Evolutionary conservation across 441 rosid genomes (phyloP), one percentile per base, ranked within the genome.

Genomic region (Adansonia madagascariensis): DNA sequence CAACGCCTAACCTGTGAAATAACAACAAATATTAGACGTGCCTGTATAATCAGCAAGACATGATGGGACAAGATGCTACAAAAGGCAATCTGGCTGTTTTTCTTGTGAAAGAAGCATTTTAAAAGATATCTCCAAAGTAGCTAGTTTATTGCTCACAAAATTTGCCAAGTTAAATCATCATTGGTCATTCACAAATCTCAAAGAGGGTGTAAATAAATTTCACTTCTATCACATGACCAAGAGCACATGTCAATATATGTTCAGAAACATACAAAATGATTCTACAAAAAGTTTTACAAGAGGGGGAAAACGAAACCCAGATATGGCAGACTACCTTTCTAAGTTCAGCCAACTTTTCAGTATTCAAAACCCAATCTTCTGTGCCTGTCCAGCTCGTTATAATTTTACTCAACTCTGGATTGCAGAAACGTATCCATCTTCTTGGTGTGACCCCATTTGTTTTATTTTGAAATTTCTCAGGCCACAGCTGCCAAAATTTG

Each of bases 361-460:
- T 90, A 49, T 89, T 81, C 61, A 91, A 81, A 80, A 91, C 91
- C 99, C 99, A 95, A 65, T 95, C 97, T 73, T 92, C 93, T 44
- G 92, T 85, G 65, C 97, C 97, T 59, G 83, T 87, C 98, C 98
- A 91, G 46, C 81, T 81, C 3, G 94, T 95, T 75, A 95, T 89
- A 71, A 94, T 87, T 73, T 89, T 84, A 86, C 98, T 95, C 83
- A 95, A 85, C 41, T 83, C 85, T 0, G 94, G 94, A 85, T 95
- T 94, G 85, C 98, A 94, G 84, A 95, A 95, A 17, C 78, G 81
- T 44, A 94, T 90, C 98, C 98, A 95, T 84, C 99, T 89, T 81
- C 98, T 89, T 39, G 99, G 98, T 31, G 99, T 94, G 80, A 95
- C 99, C 76, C 99, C 99, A 69, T 95, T 95, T 78, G 98, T 95